These are phyloP conservation scores for Penicillium verrucosum DNA, from an alignment of 2,329 filamentous ascomycete species.

Conservation along the genomic window DNA sequence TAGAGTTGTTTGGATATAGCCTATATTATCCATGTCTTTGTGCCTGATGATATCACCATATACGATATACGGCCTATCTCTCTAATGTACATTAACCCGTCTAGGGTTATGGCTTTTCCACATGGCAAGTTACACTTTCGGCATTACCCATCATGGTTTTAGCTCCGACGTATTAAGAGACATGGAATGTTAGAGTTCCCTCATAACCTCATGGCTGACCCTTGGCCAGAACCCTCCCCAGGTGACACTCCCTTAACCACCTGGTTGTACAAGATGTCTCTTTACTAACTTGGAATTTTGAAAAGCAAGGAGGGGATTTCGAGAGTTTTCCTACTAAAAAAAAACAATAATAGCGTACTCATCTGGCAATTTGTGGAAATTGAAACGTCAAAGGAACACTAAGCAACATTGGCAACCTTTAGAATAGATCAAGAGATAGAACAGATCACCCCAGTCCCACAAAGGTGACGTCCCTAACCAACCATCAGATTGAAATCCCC, in stretches of 20 bases:
- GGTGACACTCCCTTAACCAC: not conserved
- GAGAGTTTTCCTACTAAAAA: not conserved
- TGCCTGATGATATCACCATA: conserved; percentile 1
- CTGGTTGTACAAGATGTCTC: not conserved
- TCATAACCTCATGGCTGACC: not conserved
- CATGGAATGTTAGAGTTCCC: not conserved
- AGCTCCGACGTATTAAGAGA: not conserved
- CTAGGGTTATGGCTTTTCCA: not conserved
- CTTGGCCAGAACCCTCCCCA: not conserved
- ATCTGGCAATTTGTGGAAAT: no score
- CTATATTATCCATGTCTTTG: not conserved
- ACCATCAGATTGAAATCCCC: no score
- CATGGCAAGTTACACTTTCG: not conserved
- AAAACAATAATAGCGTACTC: no score
- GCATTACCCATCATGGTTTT: not conserved
- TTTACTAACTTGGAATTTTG: not conserved
- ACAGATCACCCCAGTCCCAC: not conserved
- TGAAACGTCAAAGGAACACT: not conserved
- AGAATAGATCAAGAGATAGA: not conserved
- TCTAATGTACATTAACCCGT: not conserved
- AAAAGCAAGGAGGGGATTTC: not conserved
- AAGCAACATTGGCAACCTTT: not conserved
- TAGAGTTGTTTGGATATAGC: not conserved
- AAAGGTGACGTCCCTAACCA: not conserved
- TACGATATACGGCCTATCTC: not conserved